Evolutionary conservation across 257 asterid species (phyloP), one percentile per base, ranked within the genome.

Genomic region (Nicotiana tomentosiformis): DNA sequence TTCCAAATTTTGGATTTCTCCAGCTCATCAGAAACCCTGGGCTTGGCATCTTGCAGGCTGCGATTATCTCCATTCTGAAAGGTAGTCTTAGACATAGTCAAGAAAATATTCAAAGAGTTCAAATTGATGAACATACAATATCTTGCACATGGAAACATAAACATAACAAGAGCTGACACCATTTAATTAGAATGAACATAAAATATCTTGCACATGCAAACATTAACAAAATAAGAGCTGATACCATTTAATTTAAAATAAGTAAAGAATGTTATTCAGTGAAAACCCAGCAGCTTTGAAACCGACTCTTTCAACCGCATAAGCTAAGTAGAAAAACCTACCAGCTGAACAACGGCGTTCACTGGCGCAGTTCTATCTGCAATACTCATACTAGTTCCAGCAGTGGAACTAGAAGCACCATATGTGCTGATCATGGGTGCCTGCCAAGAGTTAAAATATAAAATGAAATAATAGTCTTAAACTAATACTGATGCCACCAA

Each of bases 1-100:
- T 89, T 89, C 93, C 91, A 89, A 69, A 86, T 88, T 85, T 88
- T 91, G 32, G 91, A 78, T 76, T 89, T 90, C 61, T 87, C 94
- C 88, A 79, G 37, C 85, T 88, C 97, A 15, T 89, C 90, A 26
- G 92, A 29, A 62, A 84, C 84, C 82, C 90, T 87, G 8, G 91
- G 66, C 81, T 91, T 90, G 81, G 37, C 29, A 77, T 91, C 93
- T 66, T 82, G 81, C 72, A 90, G 17, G 55, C 83, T 88, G 83
- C 90, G 89, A 78, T 80, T 60, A 72, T 88, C 90, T 56, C 92
- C 91, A 80, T 86, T 87, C 95, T 92, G 85, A 8, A 76, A 61
- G 65, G 53, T 61, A 10, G 37, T 74, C 26, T 7, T 20, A 23
- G 37, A 46, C 51, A 14, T 72, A 46, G 62, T 74, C 5, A 49